Evolutionary conservation across 805 yeast species (phyloP).

Genomic region (Metschnikowia borealis): DNA sequence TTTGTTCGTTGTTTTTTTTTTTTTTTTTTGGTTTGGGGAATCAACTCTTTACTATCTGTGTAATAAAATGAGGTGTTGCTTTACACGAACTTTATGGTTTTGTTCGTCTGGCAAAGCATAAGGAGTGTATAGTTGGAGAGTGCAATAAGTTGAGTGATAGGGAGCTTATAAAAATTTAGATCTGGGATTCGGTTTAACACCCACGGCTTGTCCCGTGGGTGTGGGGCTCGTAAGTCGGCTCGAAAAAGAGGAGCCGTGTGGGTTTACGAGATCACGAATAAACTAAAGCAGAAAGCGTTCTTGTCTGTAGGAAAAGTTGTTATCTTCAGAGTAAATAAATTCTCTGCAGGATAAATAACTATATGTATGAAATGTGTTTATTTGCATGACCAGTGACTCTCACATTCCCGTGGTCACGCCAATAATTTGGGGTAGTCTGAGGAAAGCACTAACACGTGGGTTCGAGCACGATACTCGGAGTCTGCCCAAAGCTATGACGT

Average conservation of each 20-base stretch:
- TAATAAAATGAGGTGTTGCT: neutral
- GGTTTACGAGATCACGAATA: neutral
- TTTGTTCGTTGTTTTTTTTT: too few species aligned
- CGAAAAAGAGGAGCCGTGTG: neutral
- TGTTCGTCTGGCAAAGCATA: neutral
- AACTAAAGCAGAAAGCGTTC: neutral
- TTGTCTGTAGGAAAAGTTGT: neutral
- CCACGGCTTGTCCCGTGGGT: neutral
- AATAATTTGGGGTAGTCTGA: neutral
- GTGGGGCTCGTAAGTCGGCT: neutral
- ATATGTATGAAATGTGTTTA: neutral
- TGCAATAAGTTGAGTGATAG: too few species aligned
- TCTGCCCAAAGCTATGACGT: neutral
- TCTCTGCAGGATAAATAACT: too few species aligned
- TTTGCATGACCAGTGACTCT: neutral
- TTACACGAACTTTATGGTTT: neutral
- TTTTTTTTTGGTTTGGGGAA: too few species aligned
- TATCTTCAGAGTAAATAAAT: too few species aligned
- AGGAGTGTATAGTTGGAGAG: neutral
- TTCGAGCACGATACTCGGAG: neutral
- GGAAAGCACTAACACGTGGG: neutral
- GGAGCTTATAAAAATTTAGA: too few species aligned
- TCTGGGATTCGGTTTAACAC: neutral
- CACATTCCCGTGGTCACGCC: neutral
- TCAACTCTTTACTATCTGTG: too few species aligned